These are phyloP conservation scores for Coemansia nantahalensis DNA, from an alignment of 192 early-diverging fungal genomes.

Conservation along the genomic window DNA sequence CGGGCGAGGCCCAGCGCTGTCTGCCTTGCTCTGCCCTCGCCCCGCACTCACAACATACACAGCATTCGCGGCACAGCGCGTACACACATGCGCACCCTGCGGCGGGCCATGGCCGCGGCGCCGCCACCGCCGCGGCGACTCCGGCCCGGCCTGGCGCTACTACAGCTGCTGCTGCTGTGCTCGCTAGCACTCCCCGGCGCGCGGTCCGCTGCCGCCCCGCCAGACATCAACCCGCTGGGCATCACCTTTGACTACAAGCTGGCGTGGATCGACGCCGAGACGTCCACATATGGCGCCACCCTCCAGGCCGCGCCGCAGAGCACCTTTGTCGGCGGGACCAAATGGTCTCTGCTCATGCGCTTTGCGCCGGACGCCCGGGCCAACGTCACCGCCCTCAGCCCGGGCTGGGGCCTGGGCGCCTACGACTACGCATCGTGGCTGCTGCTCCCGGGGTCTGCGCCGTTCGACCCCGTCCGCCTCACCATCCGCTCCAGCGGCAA, in stretches of 20 bases:
- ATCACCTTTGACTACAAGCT: conserved; percentile 45
- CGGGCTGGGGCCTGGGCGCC: conserved; percentile 34
- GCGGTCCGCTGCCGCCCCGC: conserved; percentile 3
- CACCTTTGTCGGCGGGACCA: conserved; percentile 9
- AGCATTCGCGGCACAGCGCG: no score
- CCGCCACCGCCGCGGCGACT: no score
- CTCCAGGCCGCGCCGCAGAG: conserved; percentile 19
- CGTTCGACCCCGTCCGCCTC: conserved; percentile 24
- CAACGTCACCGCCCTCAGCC: conserved; percentile 29
- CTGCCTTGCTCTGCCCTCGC: no score
- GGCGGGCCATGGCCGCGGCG: no score
- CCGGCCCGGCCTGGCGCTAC: conserved; percentile 1
- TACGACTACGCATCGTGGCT: conserved; percentile 47
- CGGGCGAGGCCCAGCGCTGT: no score
- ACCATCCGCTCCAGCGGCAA: conserved; percentile 37
- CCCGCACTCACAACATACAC: no score
- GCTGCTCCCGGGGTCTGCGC: conserved; percentile 20
- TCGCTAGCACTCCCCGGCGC: conserved; percentile 2
- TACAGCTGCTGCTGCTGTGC: conserved; percentile 2
- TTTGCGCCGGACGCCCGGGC: conserved; percentile 25
- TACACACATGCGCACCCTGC: no score
- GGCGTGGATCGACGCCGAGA: conserved; percentile 35
- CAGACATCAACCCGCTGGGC: conserved; percentile 21
- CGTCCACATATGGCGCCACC: conserved; percentile 35
- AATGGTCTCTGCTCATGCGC: conserved; percentile 42